Evolutionary conservation across 257 asterid genomes (phyloP), one percentile per base, ranked within the genome.

Genomic region (Solanum appendiculatum): DNA sequence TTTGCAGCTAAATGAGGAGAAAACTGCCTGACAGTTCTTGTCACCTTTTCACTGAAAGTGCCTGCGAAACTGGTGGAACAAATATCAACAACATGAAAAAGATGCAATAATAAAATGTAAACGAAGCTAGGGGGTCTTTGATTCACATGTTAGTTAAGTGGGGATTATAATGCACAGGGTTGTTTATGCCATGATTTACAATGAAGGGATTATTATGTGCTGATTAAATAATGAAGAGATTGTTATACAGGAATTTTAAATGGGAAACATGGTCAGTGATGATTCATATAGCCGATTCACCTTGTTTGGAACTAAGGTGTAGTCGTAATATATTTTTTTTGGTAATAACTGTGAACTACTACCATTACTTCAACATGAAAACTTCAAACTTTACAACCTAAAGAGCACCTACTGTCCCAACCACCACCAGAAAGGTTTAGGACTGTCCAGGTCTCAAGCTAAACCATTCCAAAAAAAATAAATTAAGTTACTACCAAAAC

Each of bases 1-100:
- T 97, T 97, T 90, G 99, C 98, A 87, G 99, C 99, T 81, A 95
- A 88, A 89, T 94, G 99, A 48, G 99, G 99, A 89, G 99, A 96
- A 90, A 96, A 92, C 91, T 94, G 98, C 68, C 99, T 90, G 85
- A 95, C 94, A 60, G 95, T 93, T 95, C 98, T 93, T 8, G 98
- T 94, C 73, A 93, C 95, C 89, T 97, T 97, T 91, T 96, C 99
- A 93, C 92, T 95, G 89, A 94, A 97, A 81, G 98, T 93, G 86
- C 97, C 98, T 88, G 98, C 99, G 91, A 97, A 97, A 91, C 99
- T 97, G 93, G 87, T 92, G 25, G 88, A 80, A 88, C 77, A 90
- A 86, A 77, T 77, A 86, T 82, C 70, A 90, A 88, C 86, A 83
- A 86, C 63, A 88, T 87, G 85, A 92, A 86, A 84, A 83, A 69